Conservation (phyloP, 2,329 filamentous ascomycete species). For the Sarocladium kiliense region DNA sequence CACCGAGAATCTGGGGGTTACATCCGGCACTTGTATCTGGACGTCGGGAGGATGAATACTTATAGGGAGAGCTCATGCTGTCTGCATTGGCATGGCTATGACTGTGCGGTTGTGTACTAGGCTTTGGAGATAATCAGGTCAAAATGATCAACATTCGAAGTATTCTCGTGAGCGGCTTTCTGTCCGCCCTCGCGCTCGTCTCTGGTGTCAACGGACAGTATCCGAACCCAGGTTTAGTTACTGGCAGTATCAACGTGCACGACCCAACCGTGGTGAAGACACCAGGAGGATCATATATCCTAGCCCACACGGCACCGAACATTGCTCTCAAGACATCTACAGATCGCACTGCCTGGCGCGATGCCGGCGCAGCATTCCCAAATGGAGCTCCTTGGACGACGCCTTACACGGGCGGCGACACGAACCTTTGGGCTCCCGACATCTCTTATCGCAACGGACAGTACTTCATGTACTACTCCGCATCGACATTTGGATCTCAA, state of each 20-base stretch:
- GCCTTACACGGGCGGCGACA: constrained; percentile 21
- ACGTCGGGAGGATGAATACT: background rate
- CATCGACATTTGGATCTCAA: constrained; percentile 21
- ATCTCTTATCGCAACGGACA: constrained; percentile 31
- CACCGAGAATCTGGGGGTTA: background rate
- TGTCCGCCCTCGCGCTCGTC: background rate
- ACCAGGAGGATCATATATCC: constrained; percentile 20
- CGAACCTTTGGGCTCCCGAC: constrained; percentile 47
- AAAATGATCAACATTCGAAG: background rate
- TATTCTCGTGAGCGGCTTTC: background rate
- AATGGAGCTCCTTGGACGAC: constrained; percentile 25
- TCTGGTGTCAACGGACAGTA: background rate
- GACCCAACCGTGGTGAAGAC: constrained; percentile 25
- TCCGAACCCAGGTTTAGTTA: constrained; percentile 19
- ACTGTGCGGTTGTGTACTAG: no score
- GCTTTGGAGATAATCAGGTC: background rate
- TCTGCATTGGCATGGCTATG: no score
- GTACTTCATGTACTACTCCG: constrained; percentile 28
- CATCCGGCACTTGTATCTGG: background rate
- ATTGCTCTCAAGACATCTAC: constrained; percentile 25
- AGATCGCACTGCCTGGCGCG: constrained; percentile 24
- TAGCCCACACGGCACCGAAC: constrained; percentile 21
- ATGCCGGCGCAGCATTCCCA: constrained; percentile 24
- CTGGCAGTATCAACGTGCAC: constrained; percentile 21
- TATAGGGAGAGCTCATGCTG: no score